phyloP scores from a whole-genome alignment of 192 early-diverging fungal species.

The Backusella macrospora region DNA sequence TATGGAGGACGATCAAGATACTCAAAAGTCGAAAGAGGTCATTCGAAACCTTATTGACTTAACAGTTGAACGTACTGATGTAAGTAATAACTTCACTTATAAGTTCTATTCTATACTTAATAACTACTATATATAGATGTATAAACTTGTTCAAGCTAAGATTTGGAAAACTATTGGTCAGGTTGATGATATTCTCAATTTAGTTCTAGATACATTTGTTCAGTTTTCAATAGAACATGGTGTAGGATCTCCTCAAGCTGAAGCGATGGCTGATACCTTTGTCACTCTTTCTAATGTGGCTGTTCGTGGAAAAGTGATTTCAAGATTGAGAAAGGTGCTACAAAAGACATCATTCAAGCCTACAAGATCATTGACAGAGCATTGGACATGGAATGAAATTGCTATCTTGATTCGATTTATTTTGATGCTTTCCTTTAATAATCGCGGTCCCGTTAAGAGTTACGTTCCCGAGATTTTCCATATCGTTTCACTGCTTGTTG shows the following conservation, averaged over 20 bases:
- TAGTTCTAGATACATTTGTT: conserved; percentile 81
- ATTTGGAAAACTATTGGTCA: conserved; percentile 82
- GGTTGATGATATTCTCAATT: conserved; percentile 80
- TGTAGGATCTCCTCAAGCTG: conserved; percentile 74
- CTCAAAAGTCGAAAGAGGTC: conserved; percentile 72
- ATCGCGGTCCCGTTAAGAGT: conserved; percentile 63
- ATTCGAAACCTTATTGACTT: conserved; percentile 78
- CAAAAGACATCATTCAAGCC: conserved; percentile 76
- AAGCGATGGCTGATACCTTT: conserved; percentile 86
- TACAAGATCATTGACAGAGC: conserved; percentile 72
- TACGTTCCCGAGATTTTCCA: conserved; percentile 89
- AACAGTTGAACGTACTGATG: conserved; percentile 79
- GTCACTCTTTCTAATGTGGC: conserved; percentile 80
- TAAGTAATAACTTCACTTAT: conserved; percentile 22
- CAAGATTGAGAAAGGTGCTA: conserved; percentile 80
- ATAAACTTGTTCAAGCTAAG: conserved; percentile 80
- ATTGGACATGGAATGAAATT: conserved; percentile 92
- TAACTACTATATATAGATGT: conserved; percentile 57
- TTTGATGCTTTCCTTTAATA: conserved; percentile 90
- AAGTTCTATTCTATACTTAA: neutral
- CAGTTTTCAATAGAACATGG: conserved; percentile 81
- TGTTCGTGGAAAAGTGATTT: conserved; percentile 81
- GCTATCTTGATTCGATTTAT: conserved; percentile 86
- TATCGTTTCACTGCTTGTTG: conserved; percentile 82
- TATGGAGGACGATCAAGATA: conserved; percentile 53